phyloP scores from a whole-genome alignment of 495 filamentous ascomycete species.

The Podospora pseudopauciseta region DNA sequence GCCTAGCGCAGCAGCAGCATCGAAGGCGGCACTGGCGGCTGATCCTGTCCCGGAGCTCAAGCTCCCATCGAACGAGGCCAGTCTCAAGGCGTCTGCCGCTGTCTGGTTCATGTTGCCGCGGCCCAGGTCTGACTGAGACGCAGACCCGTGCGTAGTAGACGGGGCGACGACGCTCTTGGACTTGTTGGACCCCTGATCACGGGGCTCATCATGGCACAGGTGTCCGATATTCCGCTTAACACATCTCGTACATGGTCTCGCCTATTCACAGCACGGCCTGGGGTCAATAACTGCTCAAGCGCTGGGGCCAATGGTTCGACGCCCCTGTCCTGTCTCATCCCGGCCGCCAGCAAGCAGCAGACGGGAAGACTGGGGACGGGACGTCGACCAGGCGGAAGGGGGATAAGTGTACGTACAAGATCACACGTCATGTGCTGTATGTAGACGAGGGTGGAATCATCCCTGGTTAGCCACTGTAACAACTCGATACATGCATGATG shows the following conservation, averaged over 20 bases:
- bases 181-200: constrained; percentile 66
- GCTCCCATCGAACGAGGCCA: constrained; percentile 39
- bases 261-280: constrained; percentile 47
- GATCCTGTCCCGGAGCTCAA: constrained; percentile 35
- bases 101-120: constrained; percentile 40
- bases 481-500: constrained; percentile 14
- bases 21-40: constrained; percentile 40
- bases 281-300: constrained; percentile 25
- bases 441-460: constrained; percentile 32
- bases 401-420: constrained; percentile 72
- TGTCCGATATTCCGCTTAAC: constrained; percentile 99
- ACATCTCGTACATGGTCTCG: constrained; percentile 94
- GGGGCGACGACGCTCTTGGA: constrained; percentile 64
- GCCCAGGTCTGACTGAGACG: constrained; percentile 38
- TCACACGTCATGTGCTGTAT: constrained; percentile 99
- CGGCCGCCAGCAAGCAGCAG: background rate
- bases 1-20: constrained; percentile 39
- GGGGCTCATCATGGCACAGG: constrained; percentile 95
- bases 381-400: constrained; percentile 24
- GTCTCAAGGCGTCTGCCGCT: constrained; percentile 38
- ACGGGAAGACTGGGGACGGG: background rate
- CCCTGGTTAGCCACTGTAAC: constrained; percentile 31
- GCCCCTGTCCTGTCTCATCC: background rate
- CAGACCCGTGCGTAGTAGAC: constrained; percentile 55
- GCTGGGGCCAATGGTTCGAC: constrained; percentile 14